Evolutionary conservation across 305 asterid species (phyloP).

Genomic region (Fraxinus sp.): DNA sequence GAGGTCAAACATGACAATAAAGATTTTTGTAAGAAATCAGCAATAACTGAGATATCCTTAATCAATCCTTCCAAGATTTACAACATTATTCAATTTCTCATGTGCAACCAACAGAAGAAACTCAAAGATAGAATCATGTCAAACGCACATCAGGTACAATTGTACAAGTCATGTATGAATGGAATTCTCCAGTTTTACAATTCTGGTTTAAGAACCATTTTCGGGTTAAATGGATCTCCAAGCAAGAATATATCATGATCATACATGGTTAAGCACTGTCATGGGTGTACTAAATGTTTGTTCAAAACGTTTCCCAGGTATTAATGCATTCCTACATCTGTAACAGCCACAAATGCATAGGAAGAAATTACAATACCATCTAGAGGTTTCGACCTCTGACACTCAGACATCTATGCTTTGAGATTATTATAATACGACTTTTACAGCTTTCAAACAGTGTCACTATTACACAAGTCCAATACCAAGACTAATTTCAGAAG

Average conservation of each 20-base stretch:
- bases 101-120: neutral
- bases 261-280: neutral
- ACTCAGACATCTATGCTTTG: neutral
- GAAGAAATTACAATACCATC: neutral
- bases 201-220: constrained; percentile 1
- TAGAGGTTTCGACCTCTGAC: neutral
- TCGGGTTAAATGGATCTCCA: constrained; percentile 3
- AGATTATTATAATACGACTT: neutral
- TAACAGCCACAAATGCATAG: neutral
- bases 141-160: neutral
- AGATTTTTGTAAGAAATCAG: neutral
- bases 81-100: neutral
- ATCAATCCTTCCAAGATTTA: neutral
- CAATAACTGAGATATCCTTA: neutral
- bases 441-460: neutral
- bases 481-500: neutral
- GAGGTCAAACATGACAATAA: neutral
- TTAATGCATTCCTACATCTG: neutral
- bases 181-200: constrained; percentile 7
- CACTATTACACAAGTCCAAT: neutral
- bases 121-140: neutral
- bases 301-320: neutral
- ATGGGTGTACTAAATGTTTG: neutral
- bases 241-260: neutral
- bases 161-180: constrained; percentile 5